A percentile compares a stretch with the other conserved stretches of the same genome.
These are phyloP conservation scores for Arctium minus DNA, from an alignment of 129 eudicot species.

Conservation along the genomic window DNA sequence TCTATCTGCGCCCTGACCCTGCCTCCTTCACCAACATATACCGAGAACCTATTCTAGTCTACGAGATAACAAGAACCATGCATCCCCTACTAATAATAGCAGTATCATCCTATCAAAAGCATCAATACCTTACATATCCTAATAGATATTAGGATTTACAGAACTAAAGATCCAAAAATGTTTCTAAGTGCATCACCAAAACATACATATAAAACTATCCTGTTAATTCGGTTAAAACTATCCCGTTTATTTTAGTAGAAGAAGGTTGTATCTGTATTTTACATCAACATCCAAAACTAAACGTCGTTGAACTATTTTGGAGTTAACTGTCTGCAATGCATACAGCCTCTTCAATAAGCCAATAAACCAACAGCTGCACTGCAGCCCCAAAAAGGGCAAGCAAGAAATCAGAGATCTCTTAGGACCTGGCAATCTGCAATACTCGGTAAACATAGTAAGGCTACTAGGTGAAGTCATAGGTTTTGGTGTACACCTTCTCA, in stretches of 20 bases:
- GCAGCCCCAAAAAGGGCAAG: slow-evolving; percentile 1
- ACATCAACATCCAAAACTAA: background rate
- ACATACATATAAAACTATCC: background rate
- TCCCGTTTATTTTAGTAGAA: background rate
- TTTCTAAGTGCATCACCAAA: background rate
- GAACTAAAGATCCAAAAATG: background rate
- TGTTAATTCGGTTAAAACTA: background rate
- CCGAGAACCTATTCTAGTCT: background rate
- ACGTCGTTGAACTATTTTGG: background rate
- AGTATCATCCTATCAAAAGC: background rate
- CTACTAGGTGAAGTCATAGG: background rate
- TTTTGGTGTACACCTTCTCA: background rate
- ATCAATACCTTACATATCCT: background rate
- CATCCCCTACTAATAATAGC: background rate
- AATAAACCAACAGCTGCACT: background rate
- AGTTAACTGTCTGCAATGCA: background rate
- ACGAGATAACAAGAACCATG: background rate
- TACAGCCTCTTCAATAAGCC: background rate
- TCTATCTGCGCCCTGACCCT: background rate
- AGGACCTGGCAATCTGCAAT: background rate
- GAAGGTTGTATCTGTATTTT: background rate
- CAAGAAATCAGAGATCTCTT: background rate
- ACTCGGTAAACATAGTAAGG: background rate
- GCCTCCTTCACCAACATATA: background rate
- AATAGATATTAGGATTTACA: background rate